Evolutionary conservation across 1,284 basidiomycete genomes (phyloP).

Genomic region (Hemileia vastatrix): DNA sequence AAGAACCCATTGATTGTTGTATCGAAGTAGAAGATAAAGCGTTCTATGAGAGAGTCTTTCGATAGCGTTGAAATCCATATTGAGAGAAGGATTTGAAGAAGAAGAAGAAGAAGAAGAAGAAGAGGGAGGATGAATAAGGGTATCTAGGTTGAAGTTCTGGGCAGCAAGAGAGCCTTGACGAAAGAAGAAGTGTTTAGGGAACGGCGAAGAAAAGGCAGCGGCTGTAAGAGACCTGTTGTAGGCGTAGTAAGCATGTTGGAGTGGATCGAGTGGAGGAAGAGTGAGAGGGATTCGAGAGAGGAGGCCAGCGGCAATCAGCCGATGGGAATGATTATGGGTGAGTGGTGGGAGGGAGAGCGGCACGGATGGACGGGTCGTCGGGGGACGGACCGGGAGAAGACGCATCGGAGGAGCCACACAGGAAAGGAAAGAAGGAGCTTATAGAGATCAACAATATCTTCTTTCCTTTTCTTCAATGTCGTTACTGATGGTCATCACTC

Average conservation of each 20-base stretch:
- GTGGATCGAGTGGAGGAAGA: not conserved
- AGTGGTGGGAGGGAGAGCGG: not conserved
- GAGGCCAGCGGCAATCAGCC: not conserved
- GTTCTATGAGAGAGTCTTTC: conserved; percentile 1
- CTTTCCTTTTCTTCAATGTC: too few species aligned
- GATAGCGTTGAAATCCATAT: not conserved
- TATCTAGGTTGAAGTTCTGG: conserved; percentile 5
- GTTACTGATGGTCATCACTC: too few species aligned
- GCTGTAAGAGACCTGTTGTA: conserved; percentile 1
- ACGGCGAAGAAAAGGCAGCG: not conserved
- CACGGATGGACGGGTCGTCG: not conserved
- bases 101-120: not conserved
- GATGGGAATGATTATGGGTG: not conserved
- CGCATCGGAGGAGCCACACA: too few species aligned
- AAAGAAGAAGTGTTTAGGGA: too few species aligned
- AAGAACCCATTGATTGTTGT: conserved; percentile 4
- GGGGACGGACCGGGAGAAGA: not conserved
- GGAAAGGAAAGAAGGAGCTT: too few species aligned
- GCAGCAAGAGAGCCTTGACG: conserved; percentile 6
- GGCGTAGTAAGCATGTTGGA: conserved; percentile 4
- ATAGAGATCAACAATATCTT: too few species aligned
- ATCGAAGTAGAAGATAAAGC: conserved; percentile 1
- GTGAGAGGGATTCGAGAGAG: conserved; percentile 7
- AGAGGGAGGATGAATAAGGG: not conserved
- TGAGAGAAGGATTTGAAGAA: not conserved